These are phyloP conservation scores for Fusarium sp. DNA, from an alignment of 2,329 filamentous ascomycete genomes.

Conservation along the genomic window DNA sequence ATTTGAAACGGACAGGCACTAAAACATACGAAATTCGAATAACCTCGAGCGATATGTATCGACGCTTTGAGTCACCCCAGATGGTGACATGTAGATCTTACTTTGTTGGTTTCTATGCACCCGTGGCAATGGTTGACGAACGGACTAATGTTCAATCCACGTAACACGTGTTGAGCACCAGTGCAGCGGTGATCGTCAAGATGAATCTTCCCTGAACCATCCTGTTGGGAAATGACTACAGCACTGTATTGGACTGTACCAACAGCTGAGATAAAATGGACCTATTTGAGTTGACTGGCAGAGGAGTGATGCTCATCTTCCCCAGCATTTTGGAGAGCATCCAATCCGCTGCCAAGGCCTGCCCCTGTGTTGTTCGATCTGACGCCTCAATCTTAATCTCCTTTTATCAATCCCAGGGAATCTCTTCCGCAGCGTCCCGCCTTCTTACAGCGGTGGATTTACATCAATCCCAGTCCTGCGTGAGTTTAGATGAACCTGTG, in stretches of 20 bases:
- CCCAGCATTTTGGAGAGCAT: conserved; percentile 17
- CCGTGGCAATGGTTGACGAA: conserved; percentile 24
- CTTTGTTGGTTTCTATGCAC: conserved; percentile 30
- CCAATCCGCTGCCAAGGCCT: conserved; percentile 20
- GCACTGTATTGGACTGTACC: conserved; percentile 4
- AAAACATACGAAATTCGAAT: conserved; percentile 18
- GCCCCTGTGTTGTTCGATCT: conserved; percentile 16
- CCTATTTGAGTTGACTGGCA: conserved; percentile 2
- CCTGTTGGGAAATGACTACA: conserved; percentile 20
- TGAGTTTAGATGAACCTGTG: conserved; percentile 2
- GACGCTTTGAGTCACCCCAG: conserved; percentile 13
- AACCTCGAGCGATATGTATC: conserved; percentile 2
- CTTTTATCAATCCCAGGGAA: not conserved
- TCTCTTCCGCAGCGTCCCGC: conserved; percentile 19
- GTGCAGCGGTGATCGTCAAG: conserved; percentile 30
- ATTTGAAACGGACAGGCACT: conserved; percentile 24
- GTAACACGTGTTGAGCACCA: conserved; percentile 27
- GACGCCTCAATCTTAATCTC: conserved; percentile 1
- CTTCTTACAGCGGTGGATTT: not conserved
- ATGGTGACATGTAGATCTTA: conserved; percentile 28
- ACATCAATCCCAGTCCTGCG: conserved; percentile 1
- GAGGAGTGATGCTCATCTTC: conserved; percentile 15
- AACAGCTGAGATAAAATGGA: conserved; percentile 16
- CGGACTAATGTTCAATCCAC: conserved; percentile 27
- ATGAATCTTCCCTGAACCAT: conserved; percentile 29